Percentiles rank a stretch among this genome's conserved stretches.
Conservation (phyloP, 306 rosid species). For the Glycine latifolia region DNA sequence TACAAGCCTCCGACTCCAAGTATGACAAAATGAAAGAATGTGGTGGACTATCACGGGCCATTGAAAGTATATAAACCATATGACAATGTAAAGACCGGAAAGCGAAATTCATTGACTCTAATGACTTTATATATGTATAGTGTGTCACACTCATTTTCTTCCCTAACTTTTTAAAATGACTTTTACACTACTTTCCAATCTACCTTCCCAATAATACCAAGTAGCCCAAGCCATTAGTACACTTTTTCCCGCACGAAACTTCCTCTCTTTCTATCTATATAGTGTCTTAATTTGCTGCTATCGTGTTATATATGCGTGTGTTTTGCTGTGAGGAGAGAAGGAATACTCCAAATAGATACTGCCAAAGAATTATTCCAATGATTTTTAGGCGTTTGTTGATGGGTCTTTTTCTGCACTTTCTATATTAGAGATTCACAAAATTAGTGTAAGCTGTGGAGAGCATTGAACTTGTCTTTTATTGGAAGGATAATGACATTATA, state of each 20-base stretch:
- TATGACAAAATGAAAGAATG: slow-evolving; percentile 35
- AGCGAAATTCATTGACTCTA: neutral
- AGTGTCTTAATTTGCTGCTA: neutral
- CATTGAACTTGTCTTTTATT: neutral
- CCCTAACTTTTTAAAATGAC: slow-evolving; percentile 8
- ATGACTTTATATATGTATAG: too few relatives aligned
- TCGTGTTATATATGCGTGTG: neutral
- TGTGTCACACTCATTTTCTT: slow-evolving; percentile 22
- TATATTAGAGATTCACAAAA: neutral
- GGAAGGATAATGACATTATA: neutral
- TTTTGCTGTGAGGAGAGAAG: neutral
- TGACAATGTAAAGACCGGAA: neutral
- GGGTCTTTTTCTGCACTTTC: neutral
- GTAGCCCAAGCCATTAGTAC: slow-evolving; percentile 33
- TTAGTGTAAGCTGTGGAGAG: neutral
- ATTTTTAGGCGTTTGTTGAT: neutral
- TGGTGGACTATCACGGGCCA: slow-evolving; percentile 9
- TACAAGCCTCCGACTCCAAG: neutral
- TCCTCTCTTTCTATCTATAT: neutral
- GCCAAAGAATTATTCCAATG: neutral
- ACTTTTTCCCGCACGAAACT: slow-evolving; percentile 54
- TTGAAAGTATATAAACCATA: slow-evolving; percentile 4
- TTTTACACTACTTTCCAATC: slow-evolving; percentile 40
- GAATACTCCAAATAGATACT: neutral
- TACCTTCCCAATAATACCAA: slow-evolving; percentile 16